Evolutionary conservation across 371 early-diverging fungal species (phyloP).

Genomic region (Chytridium lagenaria): DNA sequence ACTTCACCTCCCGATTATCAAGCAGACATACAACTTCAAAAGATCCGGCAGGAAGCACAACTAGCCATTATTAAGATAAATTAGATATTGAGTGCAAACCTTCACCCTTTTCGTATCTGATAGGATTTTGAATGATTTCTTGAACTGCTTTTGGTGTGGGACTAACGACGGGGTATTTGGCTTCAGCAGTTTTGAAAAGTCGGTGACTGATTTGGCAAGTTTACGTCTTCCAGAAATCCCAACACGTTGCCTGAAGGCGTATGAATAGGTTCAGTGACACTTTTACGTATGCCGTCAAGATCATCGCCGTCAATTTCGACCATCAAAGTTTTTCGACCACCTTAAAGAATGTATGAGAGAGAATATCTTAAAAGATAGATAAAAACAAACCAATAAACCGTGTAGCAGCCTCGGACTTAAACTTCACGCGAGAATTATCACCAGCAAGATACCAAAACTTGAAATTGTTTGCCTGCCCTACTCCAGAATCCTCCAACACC

Average conservation of each 20-base stretch:
- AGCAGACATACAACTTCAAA: constrained; percentile 80
- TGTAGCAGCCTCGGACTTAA: not conserved
- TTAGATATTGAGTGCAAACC: not conserved
- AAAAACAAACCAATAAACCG: not conserved
- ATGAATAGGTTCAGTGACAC: constrained; percentile 17
- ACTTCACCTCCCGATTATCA: constrained; percentile 84
- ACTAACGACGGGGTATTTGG: no score
- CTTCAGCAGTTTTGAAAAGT: no score
- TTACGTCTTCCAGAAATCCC: constrained; percentile 6
- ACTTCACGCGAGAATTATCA: not conserved
- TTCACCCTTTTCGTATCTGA: not conserved
- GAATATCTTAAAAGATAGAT: not conserved
- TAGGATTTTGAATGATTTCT: not conserved
- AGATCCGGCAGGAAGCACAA: constrained; percentile 52
- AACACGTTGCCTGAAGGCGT: not conserved
- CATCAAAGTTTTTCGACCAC: not conserved
- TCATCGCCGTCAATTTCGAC: not conserved
- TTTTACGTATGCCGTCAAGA: not conserved
- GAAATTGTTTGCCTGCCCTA: not conserved
- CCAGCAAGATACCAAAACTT: constrained; percentile 13
- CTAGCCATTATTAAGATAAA: not conserved
- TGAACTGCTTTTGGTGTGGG: no score
- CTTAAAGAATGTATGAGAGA: not conserved
- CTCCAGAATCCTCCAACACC: not conserved
- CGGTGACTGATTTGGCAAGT: not conserved